Evolutionary conservation across 2,329 filamentous ascomycete species (phyloP).

Genomic region (Xylaria sp.): DNA sequence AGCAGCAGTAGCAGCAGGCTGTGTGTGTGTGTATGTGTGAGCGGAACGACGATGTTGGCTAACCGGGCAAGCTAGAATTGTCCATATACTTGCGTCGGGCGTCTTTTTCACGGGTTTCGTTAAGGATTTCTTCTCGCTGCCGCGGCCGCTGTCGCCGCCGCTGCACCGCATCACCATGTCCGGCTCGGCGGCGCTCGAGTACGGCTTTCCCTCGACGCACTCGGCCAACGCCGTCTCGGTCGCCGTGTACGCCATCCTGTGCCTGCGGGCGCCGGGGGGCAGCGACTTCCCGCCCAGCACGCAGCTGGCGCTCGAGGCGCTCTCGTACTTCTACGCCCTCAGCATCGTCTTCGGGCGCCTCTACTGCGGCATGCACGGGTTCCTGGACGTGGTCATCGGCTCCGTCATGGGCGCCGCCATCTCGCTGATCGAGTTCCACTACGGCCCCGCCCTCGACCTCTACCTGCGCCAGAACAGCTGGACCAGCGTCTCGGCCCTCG

Average conservation of each 20-base stretch:
- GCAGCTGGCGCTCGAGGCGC: slow-evolving; percentile 64
- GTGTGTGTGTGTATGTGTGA: too few relatives aligned
- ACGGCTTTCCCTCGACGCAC: slow-evolving; percentile 96
- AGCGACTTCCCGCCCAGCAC: slow-evolving; percentile 62
- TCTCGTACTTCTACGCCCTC: slow-evolving; percentile 81
- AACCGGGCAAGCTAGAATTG: slow-evolving; percentile 50
- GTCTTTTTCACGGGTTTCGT: slow-evolving; percentile 90
- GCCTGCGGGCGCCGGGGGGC: slow-evolving; percentile 68
- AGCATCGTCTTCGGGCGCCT: slow-evolving; percentile 90
- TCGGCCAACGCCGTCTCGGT: slow-evolving; percentile 97
- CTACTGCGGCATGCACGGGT: slow-evolving; percentile 99
- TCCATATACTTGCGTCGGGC: slow-evolving; percentile 76
- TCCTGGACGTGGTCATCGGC: slow-evolving; percentile 85
- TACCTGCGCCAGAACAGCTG: slow-evolving; percentile 70
- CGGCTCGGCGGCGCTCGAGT: slow-evolving; percentile 90
- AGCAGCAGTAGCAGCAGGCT: too few relatives aligned
- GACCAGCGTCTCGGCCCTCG: slow-evolving; percentile 64
- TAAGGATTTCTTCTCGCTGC: slow-evolving; percentile 92
- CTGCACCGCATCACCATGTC: slow-evolving; percentile 97
- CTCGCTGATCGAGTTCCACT: slow-evolving; percentile 61
- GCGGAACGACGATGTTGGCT: too few relatives aligned
- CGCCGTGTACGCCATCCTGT: slow-evolving; percentile 78
- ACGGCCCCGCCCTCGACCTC: slow-evolving; percentile 65
- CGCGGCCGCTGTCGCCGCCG: slow-evolving; percentile 87
- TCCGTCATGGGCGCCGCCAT: slow-evolving; percentile 73